Evolutionary conservation across 495 filamentous ascomycete species (phyloP).

Genomic region (Articulospora tetracladia): DNA sequence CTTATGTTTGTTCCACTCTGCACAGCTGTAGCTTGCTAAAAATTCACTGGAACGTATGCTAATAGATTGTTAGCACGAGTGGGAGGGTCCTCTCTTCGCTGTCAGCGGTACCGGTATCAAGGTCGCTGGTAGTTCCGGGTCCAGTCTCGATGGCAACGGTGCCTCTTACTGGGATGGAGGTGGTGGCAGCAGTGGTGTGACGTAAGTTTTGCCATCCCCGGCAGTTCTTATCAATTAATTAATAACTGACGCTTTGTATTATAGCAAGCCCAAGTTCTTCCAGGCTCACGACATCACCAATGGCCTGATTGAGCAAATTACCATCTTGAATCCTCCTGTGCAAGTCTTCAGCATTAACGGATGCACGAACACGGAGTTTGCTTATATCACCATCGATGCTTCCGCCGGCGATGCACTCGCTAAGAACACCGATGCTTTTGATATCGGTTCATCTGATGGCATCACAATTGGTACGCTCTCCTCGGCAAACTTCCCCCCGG

Average conservation of each 20-base stretch:
- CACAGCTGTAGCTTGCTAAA: background rate
- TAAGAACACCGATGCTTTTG: constrained; percentile 66
- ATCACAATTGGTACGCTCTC: constrained; percentile 30
- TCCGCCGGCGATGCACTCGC: constrained; percentile 49
- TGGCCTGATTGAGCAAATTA: constrained; percentile 16
- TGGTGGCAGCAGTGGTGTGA: constrained; percentile 46
- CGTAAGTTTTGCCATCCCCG: too few species aligned
- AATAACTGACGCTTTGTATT: too few species aligned
- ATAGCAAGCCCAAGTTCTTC: constrained; percentile 58
- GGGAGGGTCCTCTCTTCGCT: constrained; percentile 44
- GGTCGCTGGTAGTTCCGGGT: constrained; percentile 38
- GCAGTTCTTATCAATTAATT: too few species aligned
- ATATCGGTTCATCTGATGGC: constrained; percentile 42
- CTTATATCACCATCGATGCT: constrained; percentile 55
- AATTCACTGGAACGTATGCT: background rate
- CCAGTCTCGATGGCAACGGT: constrained; percentile 42
- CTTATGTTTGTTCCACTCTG: constrained; percentile 28
- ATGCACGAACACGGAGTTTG: constrained; percentile 41
- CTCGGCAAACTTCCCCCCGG: too few species aligned
- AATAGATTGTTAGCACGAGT: constrained; percentile 37
- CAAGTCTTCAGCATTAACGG: constrained; percentile 56
- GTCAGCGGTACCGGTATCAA: constrained; percentile 44
- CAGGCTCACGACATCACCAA: constrained; percentile 36
- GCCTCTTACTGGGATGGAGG: constrained; percentile 49
- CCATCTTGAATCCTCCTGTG: constrained; percentile 53